phyloP scores from a whole-genome alignment of 1,139 yeast genomes.

The Taiozyma sp. region DNA sequence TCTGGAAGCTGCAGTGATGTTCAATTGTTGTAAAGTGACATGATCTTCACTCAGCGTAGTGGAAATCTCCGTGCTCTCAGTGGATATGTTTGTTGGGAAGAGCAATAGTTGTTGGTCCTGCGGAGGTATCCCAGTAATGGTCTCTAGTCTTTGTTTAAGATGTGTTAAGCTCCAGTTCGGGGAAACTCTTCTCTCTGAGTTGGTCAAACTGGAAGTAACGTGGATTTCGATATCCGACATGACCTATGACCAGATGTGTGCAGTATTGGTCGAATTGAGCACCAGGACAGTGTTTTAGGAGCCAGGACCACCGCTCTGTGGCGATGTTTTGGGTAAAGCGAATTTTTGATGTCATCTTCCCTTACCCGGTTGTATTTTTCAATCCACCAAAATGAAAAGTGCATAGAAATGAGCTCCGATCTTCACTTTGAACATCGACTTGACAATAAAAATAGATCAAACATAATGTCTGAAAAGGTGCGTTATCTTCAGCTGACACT shows the following conservation, averaged over 20 bases:
- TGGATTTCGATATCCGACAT: constrained; percentile 51
- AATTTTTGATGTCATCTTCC: neutral
- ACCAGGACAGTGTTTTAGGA: neutral
- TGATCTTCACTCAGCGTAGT: constrained; percentile 20
- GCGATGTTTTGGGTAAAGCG: neutral
- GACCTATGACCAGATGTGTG: neutral
- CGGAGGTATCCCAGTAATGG: constrained; percentile 77
- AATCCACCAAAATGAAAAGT: neutral
- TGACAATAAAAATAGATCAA: neutral
- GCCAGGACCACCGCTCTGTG: neutral
- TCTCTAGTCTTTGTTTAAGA: constrained; percentile 57
- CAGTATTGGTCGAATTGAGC: neutral
- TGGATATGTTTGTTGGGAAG: constrained; percentile 40
- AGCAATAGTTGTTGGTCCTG: constrained; percentile 48
- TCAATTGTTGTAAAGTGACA: constrained; percentile 9
- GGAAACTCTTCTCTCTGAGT: constrained; percentile 68
- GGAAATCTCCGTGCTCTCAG: constrained; percentile 29
- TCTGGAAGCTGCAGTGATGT: constrained; percentile 27
- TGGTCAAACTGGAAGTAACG: constrained; percentile 60
- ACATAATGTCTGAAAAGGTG: constrained; percentile 7
- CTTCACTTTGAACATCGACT: constrained; percentile 2
- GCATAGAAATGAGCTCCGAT: neutral
- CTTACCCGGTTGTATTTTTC: neutral
- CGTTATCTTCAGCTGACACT: neutral
- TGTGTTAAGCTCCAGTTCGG: constrained; percentile 57